phyloP scores from a whole-genome alignment of 495 filamentous ascomycete genomes.

The Hypoxylon lenormandii region DNA sequence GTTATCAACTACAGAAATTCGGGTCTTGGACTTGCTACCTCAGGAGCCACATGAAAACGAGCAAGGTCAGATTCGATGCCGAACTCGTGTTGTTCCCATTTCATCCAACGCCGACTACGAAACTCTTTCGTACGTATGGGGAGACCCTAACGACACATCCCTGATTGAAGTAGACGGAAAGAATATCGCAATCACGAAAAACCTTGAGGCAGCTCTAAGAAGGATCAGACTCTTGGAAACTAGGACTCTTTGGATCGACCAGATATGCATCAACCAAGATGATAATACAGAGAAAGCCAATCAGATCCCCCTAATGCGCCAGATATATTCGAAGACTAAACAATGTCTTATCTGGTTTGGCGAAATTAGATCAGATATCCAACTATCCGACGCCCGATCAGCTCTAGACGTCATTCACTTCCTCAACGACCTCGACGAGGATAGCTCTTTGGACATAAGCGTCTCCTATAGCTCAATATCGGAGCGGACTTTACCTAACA shows the following conservation, averaged over 20 bases:
- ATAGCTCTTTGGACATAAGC: neutral
- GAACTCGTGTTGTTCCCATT: neutral
- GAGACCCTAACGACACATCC: neutral
- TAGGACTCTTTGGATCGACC: conserved; percentile 10
- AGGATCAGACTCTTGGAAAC: neutral
- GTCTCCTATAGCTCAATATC: neutral
- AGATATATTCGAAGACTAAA: conserved; percentile 7
- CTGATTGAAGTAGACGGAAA: neutral
- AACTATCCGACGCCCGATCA: neutral
- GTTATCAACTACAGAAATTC: neutral
- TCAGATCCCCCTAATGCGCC: conserved; percentile 17
- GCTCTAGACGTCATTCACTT: conserved; percentile 1
- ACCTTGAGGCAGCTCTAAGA: neutral
- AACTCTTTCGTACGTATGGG: conserved; percentile 3
- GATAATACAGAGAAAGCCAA: conserved; percentile 1
- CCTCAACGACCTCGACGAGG: neutral
- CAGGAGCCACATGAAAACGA: neutral
- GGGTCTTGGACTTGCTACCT: conserved; percentile 1
- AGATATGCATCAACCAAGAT: conserved; percentile 26
- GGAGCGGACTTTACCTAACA: neutral
- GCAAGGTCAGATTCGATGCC: neutral
- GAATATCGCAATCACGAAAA: neutral
- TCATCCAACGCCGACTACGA: neutral
- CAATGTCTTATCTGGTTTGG: neutral
- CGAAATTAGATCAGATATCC: neutral